Evolutionary conservation across 2,329 filamentous ascomycete species (phyloP), one percentile per base, ranked within the genome.

Genomic region (Aspergillus floridensis): DNA sequence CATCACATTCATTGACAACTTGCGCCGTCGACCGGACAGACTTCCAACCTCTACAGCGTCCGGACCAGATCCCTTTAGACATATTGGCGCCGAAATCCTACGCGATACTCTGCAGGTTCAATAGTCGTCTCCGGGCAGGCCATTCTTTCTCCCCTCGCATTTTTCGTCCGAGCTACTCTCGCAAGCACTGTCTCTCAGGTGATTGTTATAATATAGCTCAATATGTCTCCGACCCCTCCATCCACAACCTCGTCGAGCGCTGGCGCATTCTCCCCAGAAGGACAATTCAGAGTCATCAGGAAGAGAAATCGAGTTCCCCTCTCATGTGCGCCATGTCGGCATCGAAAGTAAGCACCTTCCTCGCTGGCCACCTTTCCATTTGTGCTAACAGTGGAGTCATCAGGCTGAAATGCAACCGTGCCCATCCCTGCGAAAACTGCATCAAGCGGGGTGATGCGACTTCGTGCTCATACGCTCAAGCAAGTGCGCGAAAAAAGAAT

Each of bases 371-470:
- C 48, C 61, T 63, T 59, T 65, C 35, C n/a, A 31, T 49, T 16
- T 51, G 19, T 38, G 32, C 44, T 63, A 48, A 59, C 58, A 5
- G 32, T 35, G 32, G 32, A 35, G 68, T 65, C 68, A 64, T 67
- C 59, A 86, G 83, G 70, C 85, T 95, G 76, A 97, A 97, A 85
- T 98, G 93, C 80, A 96, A 98, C 76, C 88, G 95, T 71, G 87
- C 86, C 63, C 86, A 92, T 65, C 93, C 93, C 58, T 98, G 92
- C 79, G 92, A 95, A 78, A 98, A 98, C 74, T 98, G 93, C 76
- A 87, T 91, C 60, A 96, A 96, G 79, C 88, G 92, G 69, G 91
- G 87, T 65, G 91, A 93, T 75, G 88, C 89, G 14, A 79, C 84
- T 57, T 89, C 91, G 59, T 98, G 93, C 79, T 90, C 89, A 65